These are phyloP conservation scores for Naegleria fowleri DNA, from an alignment of 208 protist species.

Conservation along the genomic window DNA sequence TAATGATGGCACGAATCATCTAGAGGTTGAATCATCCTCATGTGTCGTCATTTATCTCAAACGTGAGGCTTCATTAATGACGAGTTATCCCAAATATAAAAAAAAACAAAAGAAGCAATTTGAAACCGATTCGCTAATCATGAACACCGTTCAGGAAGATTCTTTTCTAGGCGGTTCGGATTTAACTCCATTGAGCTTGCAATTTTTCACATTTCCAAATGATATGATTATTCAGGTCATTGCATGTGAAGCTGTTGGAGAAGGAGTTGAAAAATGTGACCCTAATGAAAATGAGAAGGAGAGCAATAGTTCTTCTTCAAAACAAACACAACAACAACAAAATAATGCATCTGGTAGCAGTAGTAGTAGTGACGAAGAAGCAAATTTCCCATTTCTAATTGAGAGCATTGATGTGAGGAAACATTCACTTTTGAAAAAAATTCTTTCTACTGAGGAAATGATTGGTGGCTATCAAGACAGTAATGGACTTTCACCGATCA, in stretches of 20 bases:
- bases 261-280: too few species aligned
- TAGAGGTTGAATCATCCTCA: too few species aligned
- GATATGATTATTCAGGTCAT: background rate
- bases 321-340: background rate
- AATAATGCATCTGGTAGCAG: background rate
- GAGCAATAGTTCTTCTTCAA: background rate
- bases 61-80: background rate
- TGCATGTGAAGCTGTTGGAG: background rate
- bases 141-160: background rate
- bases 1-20: too few species aligned
- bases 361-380: background rate
- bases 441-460: background rate
- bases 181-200: background rate
- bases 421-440: background rate
- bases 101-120: background rate
- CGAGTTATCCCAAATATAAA: background rate
- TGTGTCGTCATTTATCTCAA: background rate
- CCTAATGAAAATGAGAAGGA: too few species aligned
- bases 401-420: background rate
- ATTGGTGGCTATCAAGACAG: background rate
- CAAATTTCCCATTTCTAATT: background rate
- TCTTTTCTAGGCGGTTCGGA: background rate
- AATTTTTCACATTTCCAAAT: constrained; percentile 4
- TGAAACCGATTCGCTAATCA: too few species aligned
- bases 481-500: background rate